Evolutionary conservation across 2,329 filamentous ascomycete genomes (phyloP), one percentile per base, ranked within the genome.

Genomic region (Botrytis fabae): DNA sequence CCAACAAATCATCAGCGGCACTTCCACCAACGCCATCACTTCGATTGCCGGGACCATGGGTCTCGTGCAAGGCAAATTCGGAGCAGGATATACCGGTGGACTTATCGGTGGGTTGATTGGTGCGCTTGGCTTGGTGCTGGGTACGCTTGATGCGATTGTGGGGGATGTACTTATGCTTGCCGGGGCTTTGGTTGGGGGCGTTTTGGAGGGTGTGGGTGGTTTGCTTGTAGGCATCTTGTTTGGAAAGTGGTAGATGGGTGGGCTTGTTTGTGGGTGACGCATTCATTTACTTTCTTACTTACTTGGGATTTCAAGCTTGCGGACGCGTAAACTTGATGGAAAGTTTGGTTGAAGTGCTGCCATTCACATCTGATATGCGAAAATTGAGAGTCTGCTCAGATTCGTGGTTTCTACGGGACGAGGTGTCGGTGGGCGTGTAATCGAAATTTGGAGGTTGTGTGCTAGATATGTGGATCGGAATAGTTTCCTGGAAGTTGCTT

Each of bases 211-310:
- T 4, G 60, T 62, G 35, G 60, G 25, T 2, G 38, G 38, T 2
- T 62, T 62, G 60, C 35, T 62, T 42, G 60, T 38, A 1, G 60
- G 60, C 4, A 42, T 62, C 60, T 62, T 42, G 60, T 62, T 62
- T 42, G 25, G 60, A 4, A 22, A 28, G 38, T 62, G 60, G 35
- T 62, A 62, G n/a, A 32, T 57, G n/a, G 51, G 51, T 28, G 14
- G 0, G 14, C 1, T 8, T 57, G 14, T 57, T 57, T 28, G n/a
- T 3, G n/a, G 51, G 14, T 28, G 51, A 12, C 0, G 14, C n/a
- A 8, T 57, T 9, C n/a, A 8, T 57, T 9, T 32, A 28, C 25
- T n/a, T 25, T 6, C 48, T n/a, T 54, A 32, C 51, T 57, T 57
- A 2, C n/a, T 28, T 18, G 14, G 1, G 6, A 57, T 57, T 32